phyloP scores from a whole-genome alignment of 352 stramenopile species.

The Pythium phragmitis region DNA sequence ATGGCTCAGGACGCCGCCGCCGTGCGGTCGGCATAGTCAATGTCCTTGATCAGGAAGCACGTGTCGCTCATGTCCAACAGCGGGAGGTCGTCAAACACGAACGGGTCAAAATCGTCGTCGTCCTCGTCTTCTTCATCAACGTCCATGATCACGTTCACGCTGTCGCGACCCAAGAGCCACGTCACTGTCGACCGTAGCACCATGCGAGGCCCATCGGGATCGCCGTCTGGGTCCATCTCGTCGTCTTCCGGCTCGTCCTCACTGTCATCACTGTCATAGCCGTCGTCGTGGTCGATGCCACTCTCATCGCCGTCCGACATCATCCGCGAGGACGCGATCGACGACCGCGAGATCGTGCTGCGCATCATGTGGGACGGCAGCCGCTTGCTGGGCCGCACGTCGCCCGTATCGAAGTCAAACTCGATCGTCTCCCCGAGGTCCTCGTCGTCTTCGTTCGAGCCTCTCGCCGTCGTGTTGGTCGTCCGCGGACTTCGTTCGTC shows the following conservation, averaged over 20 bases:
- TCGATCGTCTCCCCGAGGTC: conserved; percentile 20
- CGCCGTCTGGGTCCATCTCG: conserved; percentile 30
- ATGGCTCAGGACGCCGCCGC: not conserved
- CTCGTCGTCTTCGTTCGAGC: conserved; percentile 20
- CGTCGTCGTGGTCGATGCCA: not conserved
- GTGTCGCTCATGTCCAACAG: conserved; percentile 15
- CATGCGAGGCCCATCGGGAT: conserved; percentile 21
- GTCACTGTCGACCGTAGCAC: conserved; percentile 18
- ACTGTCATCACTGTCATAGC: not conserved
- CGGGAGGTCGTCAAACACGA: conserved; percentile 26
- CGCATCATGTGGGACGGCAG: conserved; percentile 24
- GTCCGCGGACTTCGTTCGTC: conserved; percentile 30
- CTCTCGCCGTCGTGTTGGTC: conserved; percentile 25
- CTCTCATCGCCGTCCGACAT: conserved; percentile 16
- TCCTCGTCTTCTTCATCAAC: conserved; percentile 30
- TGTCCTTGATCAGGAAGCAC: conserved; percentile 13
- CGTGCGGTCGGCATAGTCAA: conserved; percentile 16
- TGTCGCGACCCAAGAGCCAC: conserved; percentile 20
- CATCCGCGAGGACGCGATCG: conserved; percentile 1
- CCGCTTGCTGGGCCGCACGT: conserved; percentile 22
- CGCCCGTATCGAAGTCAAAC: conserved; percentile 31
- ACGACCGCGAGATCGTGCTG: conserved; percentile 8
- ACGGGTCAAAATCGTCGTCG: conserved; percentile 20
- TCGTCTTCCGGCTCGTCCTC: conserved; percentile 22
- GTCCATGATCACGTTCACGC: conserved; percentile 34